Evolutionary conservation across 2,329 filamentous ascomycete genomes (phyloP), one percentile per base, ranked within the genome.

Genomic region (Sclerotinia minor): DNA sequence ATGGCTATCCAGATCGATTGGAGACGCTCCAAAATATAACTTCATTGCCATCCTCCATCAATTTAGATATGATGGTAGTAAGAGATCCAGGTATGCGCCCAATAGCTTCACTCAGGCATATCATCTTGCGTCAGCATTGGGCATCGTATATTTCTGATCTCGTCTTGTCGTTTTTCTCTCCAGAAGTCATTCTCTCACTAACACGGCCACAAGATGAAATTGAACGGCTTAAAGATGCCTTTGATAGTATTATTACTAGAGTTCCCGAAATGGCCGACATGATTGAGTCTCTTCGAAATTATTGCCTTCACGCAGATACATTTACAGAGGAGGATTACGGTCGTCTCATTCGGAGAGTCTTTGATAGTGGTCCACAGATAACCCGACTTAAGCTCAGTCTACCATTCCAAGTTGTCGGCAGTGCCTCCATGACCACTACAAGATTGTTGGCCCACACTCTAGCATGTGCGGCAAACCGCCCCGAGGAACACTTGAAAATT

Each of bases 371-470:
- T 67, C 80, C 81, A 52, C 79, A 80, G 29, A 75, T 83, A 67
- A 77, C 80, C 7, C 77, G 82, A 54, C 73, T 85, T n/a, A 81
- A 82, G 53, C 74, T 85, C 29, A 83, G 81, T 69, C 79, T 85
- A 6, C 83, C 83, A 3, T 84, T 83, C 68, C 82, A 84, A 71
- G 77, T 85, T 11, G 79, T 84, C 15, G 81, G 80, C 21, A 77
- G 77, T 13, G 77, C 81, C 68, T 82, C 79, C 69, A 79, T 79
- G 67, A 80, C 82, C 54, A 79, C 82, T 24, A 85, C 83, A 13
- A 79, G 83, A 71, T 80, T 85, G n/a, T 76, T 85, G 21, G 83
- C 82, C 64, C 85, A 83, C 67, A 83, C 81, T 4, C 76, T 85
- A 68, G 82, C 83, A 69, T 82, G 81, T 4, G 76, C 85, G 63